Base-by-base conservation (phyloP, 2,329 filamentous ascomycete species). In the Stagonosporopsis vannaccii region DNA sequence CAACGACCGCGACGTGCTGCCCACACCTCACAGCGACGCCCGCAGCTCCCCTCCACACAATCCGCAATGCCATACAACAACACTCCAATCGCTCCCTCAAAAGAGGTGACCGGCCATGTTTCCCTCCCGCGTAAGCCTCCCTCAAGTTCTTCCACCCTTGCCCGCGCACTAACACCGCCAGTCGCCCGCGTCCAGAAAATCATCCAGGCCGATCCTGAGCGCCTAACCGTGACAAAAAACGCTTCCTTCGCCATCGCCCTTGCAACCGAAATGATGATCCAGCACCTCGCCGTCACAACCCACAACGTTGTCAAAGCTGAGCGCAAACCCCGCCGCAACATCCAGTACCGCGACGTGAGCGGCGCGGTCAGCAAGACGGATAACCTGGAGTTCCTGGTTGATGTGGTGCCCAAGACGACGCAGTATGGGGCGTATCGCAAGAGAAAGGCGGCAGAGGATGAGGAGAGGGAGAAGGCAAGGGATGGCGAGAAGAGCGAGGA, bases 111-210 rank as follows among this genome's bases (percentile, higher is more conserved):
- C 2, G 94, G 94, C 65, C 88, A 92, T 63, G 90, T 90, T 20
- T 89, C 91, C 65, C 85, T 98, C 28, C 94, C 94, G 8, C 82
- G 94, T 97, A 81, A 78, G 90, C 81, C 41, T 4, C 40, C 3
- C 25, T 20, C 13, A 4, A 2, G 32, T 15, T 19, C 32, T 12
- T 11, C 6, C 11, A 17, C 40, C 9, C 15, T 12, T 28, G 23
- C n/a, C 13, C 40, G n/a, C 30, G 25, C 15, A 66, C 62, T 51
- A n/a, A 45, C 51, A 22, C 25, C 12, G 26, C 41, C 68, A 98
- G 95, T 98, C 52, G 91, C 95, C 17, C 87, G 95, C 69, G 91
- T 99, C 56, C 97, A 97, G 79, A 97, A 96, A 79, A 97, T 99
- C 73, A 91, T 99, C 58, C 85, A 87, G 44, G 85, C 92, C 55